Conservation (phyloP, 306 rosid species). For the Sphenostylis stenocarpa region DNA sequence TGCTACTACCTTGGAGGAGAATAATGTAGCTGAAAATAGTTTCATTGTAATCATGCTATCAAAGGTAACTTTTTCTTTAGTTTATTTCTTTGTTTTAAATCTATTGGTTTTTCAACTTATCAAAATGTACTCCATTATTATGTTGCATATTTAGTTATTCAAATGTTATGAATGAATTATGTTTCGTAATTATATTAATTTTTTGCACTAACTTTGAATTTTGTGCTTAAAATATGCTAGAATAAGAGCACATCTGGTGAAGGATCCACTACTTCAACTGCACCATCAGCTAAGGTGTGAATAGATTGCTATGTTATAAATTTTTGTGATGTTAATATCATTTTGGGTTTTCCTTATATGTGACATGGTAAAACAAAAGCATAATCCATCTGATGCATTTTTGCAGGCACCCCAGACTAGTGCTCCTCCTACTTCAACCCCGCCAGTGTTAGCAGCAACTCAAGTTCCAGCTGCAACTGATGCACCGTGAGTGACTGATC, state of each 20-base stretch:
- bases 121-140: not conserved
- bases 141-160: not conserved
- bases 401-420: constrained; percentile 55
- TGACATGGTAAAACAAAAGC: not conserved
- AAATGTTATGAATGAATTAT: not conserved
- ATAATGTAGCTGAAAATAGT: constrained; percentile 82
- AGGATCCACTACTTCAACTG: constrained; percentile 60
- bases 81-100: not conserved
- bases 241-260: constrained; percentile 62
- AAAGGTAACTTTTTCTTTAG: constrained; percentile 54
- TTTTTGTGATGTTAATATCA: constrained; percentile 6
- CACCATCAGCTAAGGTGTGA: constrained; percentile 57
- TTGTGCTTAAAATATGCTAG: constrained; percentile 42
- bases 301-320: not conserved
- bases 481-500: constrained; percentile 48
- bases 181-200: not conserved
- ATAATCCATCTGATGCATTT: not conserved
- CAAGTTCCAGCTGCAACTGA: constrained; percentile 49
- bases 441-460: constrained; percentile 32
- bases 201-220: constrained; percentile 19
- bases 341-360: constrained; percentile 15
- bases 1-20: constrained; percentile 71
- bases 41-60: constrained; percentile 90
- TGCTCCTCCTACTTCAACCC: constrained; percentile 49
- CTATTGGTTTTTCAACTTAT: not conserved